Percentiles rank a stretch among this genome's conserved stretches.
Conservation (phyloP, 129 eudicot species). For the Artemisia tridentata region DNA sequence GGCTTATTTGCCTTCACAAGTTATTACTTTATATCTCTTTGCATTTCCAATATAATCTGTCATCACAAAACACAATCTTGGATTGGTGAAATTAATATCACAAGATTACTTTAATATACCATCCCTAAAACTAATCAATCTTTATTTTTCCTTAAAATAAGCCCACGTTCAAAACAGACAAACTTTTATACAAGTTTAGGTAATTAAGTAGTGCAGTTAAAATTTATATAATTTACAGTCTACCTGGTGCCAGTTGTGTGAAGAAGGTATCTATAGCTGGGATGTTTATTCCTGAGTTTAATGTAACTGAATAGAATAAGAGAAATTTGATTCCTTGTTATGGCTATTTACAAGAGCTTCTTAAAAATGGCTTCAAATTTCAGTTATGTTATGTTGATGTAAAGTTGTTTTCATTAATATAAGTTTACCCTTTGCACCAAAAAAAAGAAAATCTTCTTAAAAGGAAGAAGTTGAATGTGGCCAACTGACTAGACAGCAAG, state of each 20-base stretch:
- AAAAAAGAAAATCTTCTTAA: neutral
- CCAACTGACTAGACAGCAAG: conserved; percentile 25
- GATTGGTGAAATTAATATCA: conserved; percentile 18
- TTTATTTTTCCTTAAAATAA: no score
- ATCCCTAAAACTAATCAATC: no score
- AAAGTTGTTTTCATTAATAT: no score
- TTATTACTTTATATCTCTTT: conserved; percentile 30
- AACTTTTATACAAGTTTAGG: neutral
- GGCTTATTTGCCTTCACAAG: conserved; percentile 36
- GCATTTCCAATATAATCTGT: conserved; percentile 9
- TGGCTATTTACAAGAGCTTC: neutral
- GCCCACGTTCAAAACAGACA: no score
- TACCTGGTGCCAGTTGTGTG: neutral
- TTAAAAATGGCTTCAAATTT: conserved; percentile 23
- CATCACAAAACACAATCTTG: conserved; percentile 11
- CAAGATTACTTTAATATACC: neutral
- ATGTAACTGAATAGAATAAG: neutral
- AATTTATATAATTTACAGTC: neutral
- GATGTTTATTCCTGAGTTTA: conserved; percentile 8
- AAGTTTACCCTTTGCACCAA: no score
- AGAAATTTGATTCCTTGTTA: conserved; percentile 14
- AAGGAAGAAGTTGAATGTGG: conserved; percentile 9
- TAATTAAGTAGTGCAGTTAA: neutral
- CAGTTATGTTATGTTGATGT: no score
- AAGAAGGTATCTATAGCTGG: conserved; percentile 1